Base-by-base conservation (phyloP, 306 rosid genomes). In the Erythrophleum fordii region DNA sequence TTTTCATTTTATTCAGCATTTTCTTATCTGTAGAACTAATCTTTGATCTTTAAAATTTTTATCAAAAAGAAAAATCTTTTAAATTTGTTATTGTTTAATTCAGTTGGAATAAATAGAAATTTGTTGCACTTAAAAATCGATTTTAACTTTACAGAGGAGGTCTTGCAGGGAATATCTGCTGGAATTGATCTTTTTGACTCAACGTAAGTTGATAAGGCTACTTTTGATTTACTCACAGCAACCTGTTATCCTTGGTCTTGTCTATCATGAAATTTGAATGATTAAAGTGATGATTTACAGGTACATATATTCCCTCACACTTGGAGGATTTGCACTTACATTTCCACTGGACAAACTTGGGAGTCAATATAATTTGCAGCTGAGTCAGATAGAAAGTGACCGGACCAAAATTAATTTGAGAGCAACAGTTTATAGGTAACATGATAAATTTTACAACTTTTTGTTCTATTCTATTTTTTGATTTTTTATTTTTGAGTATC, bases 121-220 rank as follows among this genome's bases (percentile, higher is more conserved):
- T 46, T 53, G 11, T 77, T 46, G 80, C 48, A 37, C 84, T 59
- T 78, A 66, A 76, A 82, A 60, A 42, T 58, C 69, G 44, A 62
- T 87, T 49, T 81, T 69, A 72, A 81, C 70, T 77, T 88, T 73
- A 69, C 94, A 95, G 99, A 95, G 94, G 99, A 95, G 89, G 89
- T 93, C 83, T 87, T 95, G 89, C 97, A 93, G 86, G 99, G 99
- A 14, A 74, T 93, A 83, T 91, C 92, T 82, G 87, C 97, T 0
- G 98, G 98, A 73, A 76, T 95, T 44, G 99, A 93, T 85, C 91
- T 95, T 41, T 95, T 93, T 85, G 97, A 93, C 75, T 90, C 99
- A 12, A 82, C 91, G 97, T 93, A 86, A 55, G 98, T 80, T 56
- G 80, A 82, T 81, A 69, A 58, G 34, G 76, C 80, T 67, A 35